Evolutionary conservation across 345 rosid genomes (phyloP).

Genomic region (Leavenworthia alabamica): DNA sequence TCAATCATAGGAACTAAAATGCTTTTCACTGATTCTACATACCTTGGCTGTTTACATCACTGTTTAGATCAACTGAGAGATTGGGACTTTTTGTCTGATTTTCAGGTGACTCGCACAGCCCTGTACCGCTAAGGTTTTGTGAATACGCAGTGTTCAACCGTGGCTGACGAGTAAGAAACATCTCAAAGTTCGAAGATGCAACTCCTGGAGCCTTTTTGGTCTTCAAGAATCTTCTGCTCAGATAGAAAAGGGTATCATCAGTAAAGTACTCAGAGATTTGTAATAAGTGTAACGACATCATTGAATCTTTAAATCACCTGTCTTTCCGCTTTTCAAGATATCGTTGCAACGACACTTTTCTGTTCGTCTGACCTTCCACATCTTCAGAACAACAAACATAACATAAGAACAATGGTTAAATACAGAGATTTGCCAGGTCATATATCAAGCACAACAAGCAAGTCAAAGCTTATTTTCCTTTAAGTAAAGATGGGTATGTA

Average conservation of each 20-base stretch:
- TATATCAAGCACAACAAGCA: not conserved
- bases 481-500: not conserved
- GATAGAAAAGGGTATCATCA: too few relatives aligned
- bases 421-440: not conserved
- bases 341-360: slow-evolving; percentile 60
- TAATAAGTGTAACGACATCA: too few relatives aligned
- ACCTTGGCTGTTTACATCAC: slow-evolving; percentile 55
- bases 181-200: slow-evolving; percentile 43
- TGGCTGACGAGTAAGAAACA: slow-evolving; percentile 45
- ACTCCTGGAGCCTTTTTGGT: slow-evolving; percentile 42
- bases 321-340: slow-evolving; percentile 72
- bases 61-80: slow-evolving; percentile 52
- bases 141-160: slow-evolving; percentile 39
- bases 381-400: slow-evolving; percentile 33
- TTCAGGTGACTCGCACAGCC: slow-evolving; percentile 31
- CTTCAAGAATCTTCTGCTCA: slow-evolving; percentile 53
- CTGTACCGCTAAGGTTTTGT: slow-evolving; percentile 28
- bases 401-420: slow-evolving; percentile 1
- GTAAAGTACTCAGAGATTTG: too few relatives aligned
- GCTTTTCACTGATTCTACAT: not conserved
- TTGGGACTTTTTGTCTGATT: slow-evolving; percentile 31
- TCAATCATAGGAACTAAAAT: not conserved
- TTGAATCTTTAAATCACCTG: slow-evolving; percentile 58
- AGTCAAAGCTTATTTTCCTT: not conserved
- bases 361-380: slow-evolving; percentile 56